Conservation (phyloP, 2,329 filamentous ascomycete genomes). For the Phaeosphaeriaceae sp. region DNA sequence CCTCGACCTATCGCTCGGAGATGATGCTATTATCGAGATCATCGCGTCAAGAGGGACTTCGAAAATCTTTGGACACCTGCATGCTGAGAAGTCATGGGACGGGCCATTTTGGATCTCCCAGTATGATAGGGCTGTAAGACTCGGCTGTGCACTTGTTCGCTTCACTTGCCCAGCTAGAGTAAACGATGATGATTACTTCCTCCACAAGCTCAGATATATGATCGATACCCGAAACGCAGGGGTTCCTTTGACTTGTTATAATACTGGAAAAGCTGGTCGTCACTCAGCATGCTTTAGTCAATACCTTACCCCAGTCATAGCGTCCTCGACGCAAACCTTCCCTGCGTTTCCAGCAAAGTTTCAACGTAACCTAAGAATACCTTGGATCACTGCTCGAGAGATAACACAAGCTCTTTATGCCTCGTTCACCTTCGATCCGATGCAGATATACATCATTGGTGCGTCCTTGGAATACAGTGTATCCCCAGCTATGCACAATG, state of each 20-base stretch:
- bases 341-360: conserved; percentile 46
- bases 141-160: conserved; percentile 68
- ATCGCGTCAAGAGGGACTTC: conserved; percentile 60
- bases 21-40: conserved; percentile 58
- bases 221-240: conserved; percentile 53
- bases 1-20: conserved; percentile 65
- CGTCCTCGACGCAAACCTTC: conserved; percentile 52
- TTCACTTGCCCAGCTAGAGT: conserved; percentile 64
- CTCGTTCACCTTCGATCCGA: conserved; percentile 70
- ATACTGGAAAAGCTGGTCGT: conserved; percentile 67
- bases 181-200: conserved; percentile 68
- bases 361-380: conserved; percentile 47
- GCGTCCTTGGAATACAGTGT: conserved; percentile 74
- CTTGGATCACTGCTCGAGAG: conserved; percentile 65
- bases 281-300: conserved; percentile 71
- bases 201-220: conserved; percentile 62
- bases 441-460: conserved; percentile 78
- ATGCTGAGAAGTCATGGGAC: conserved; percentile 61
- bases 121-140: conserved; percentile 63
- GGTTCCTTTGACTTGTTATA: conserved; percentile 68
- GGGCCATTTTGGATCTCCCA: conserved; percentile 61
- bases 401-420: conserved; percentile 70
- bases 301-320: conserved; percentile 66
- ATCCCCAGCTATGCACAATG: conserved; percentile 79
- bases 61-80: conserved; percentile 66